Base-by-base conservation (phyloP, 257 asterid genomes). In the Nicotiana tomentosiformis region DNA sequence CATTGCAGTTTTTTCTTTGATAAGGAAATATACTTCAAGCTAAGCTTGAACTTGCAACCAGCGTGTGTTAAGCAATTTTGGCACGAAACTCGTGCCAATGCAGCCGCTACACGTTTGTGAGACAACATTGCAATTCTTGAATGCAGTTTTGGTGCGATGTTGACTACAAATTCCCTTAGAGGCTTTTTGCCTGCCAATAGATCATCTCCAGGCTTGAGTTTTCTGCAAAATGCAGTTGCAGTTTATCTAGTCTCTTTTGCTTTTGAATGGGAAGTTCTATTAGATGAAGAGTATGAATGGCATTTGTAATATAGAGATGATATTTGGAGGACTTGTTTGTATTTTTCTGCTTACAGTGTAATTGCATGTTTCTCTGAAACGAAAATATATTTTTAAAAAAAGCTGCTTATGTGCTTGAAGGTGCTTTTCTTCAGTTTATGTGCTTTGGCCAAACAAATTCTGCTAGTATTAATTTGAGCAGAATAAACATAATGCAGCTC, bases 101-200 rank as follows among this genome's bases (percentile, higher is more conserved):
- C 79, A 72, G 79, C 61, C 26, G 61, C 37, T 72, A 46, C 10
- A 72, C 79, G 26, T 49, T 74, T 74, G 80, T 74, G 80, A 49
- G 62, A 49, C 80, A 74, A 49, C 62, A 49, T 74, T 74, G 80
- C 43, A 49, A 74, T 74, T 49, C 74, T 32, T 66, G 74, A 66
- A 66, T 32, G 74, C 49, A 66, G 7, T 32, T 74, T 29, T 29
- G 80, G 80, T 76, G 29, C 61, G 46, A 58, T 74, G 61, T 26
- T 26, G 29, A 49, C 64, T 49, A 51, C 29, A 76, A 26, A 29
- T 51, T 76, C 80, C 51, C 0, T 58, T 49, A 46, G 37, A n/a
- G 58, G 16, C 58, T 70, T 35, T 43, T 70, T 72, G 78, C 78
- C 30, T 46, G 60, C 32, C 20, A 23, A 20, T 43, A 46, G 33